Conservation (phyloP, 2,329 filamentous ascomycete genomes). For the Colletotrichum chrysophilum region DNA sequence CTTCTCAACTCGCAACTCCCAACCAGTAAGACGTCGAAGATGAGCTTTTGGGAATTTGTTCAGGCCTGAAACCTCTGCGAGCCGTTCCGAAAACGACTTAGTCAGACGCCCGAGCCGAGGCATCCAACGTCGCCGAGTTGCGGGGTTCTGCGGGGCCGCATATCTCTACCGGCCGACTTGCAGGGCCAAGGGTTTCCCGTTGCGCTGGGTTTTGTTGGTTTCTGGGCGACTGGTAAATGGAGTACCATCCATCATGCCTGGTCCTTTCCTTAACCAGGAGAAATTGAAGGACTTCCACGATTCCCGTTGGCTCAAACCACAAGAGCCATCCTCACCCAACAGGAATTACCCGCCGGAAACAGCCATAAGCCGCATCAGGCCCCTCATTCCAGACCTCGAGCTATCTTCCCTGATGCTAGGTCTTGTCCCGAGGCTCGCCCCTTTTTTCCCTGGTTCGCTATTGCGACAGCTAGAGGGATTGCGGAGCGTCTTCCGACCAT, state of each 20-base stretch:
- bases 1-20: neutral
- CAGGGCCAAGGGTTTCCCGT: neutral
- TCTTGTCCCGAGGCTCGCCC: slow-evolving; percentile 9
- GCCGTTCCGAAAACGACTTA: neutral
- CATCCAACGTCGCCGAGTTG: slow-evolving; percentile 1
- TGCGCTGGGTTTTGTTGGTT: neutral
- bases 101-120: neutral
- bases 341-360: neutral
- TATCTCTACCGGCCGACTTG: slow-evolving; percentile 5
- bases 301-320: neutral
- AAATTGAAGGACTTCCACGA: neutral
- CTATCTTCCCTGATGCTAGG: neutral
- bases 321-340: neutral
- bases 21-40: neutral
- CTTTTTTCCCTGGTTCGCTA: neutral
- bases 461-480: neutral
- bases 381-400: neutral
- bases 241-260: neutral
- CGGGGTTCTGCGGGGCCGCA: slow-evolving; percentile 5
- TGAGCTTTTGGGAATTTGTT: neutral
- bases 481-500: neutral
- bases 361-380: neutral
- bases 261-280: neutral
- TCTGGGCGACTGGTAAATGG: neutral
- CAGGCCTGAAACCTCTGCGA: neutral